A percentile compares a stretch with the other conserved stretches of the same genome.
Conservation (phyloP, 2,329 filamentous ascomycete genomes). For the Cadophora luteo-olivacea region DNA sequence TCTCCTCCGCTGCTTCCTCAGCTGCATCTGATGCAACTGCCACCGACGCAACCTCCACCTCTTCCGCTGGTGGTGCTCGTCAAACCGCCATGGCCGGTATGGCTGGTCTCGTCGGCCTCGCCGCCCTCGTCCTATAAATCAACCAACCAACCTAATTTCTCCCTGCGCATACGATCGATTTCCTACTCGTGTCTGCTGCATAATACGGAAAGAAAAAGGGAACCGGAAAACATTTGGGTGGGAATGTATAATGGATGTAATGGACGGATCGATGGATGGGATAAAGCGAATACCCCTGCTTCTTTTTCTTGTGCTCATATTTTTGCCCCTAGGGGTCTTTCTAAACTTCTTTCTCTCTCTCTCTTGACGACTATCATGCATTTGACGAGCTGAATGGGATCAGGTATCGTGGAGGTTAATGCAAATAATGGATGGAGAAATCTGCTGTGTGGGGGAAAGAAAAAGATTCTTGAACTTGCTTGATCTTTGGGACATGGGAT, state of each 20-base stretch:
- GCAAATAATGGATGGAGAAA: slow-evolving; percentile 21
- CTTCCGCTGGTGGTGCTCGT: slow-evolving; percentile 33
- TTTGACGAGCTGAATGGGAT: slow-evolving; percentile 25
- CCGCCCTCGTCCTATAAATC: slow-evolving; percentile 43
- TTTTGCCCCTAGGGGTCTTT: slow-evolving; percentile 31
- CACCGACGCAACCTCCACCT: slow-evolving; percentile 25
- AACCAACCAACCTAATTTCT: slow-evolving; percentile 15
- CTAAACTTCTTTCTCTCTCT: slow-evolving; percentile 24
- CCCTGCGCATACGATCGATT: slow-evolving; percentile 28
- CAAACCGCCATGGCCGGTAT: slow-evolving; percentile 41
- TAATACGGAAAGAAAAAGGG: slow-evolving; percentile 19
- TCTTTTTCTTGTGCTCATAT: slow-evolving; percentile 39
- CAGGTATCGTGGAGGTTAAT: slow-evolving; percentile 16
- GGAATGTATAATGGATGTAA: slow-evolving; percentile 25
- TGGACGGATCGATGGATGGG: slow-evolving; percentile 21
- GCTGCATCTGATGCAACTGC: neutral
- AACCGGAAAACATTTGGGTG: slow-evolving; percentile 29
- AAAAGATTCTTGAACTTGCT: neutral
- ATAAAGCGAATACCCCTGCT: slow-evolving; percentile 38
- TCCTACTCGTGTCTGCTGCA: slow-evolving; percentile 22
- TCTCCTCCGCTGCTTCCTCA: slow-evolving; percentile 22
- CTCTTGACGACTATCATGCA: slow-evolving; percentile 33
- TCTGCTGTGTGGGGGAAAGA: neutral
- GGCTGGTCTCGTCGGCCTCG: slow-evolving; percentile 42
- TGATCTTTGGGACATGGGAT: neutral